Base-by-base conservation (phyloP, 371 early-diverging fungal genomes). In the Actinomucor elegans region DNA sequence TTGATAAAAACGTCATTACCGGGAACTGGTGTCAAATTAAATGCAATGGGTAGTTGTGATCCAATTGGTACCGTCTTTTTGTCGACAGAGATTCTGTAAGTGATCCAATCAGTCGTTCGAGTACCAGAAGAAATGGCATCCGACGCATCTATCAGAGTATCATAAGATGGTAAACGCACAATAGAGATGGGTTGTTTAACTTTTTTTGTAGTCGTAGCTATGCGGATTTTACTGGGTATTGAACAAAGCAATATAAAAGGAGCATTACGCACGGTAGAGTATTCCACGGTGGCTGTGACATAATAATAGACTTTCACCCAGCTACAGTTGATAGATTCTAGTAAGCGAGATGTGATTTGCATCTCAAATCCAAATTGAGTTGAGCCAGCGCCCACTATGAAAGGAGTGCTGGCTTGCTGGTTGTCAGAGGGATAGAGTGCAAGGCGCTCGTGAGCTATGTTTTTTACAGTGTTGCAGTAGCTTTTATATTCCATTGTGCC, bases 321-420 rank as follows among this genome's bases (percentile, higher is more conserved):
- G 2, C 41, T 34, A 10, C 59, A 59, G 5, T 59, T 48, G 14
- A 59, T 35, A 0, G 52, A 27, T 34, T 59, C 59, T 10, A 53
- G 59, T 17, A 59, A 29, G 2, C 37, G 37, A 4, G 59, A 59
- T 38, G 59, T 47, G 3, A 59, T 23, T 28, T 52, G 52, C 59
- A 59, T 59, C 14, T 59, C 59, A 24, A 59, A 59, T 5, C 53
- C 36, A 34, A 46, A 59, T 12, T 52, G 59, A 10, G 59, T 59
- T 14, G 40, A 17, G 2, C 59, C 59, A 2, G 52, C 23, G 1
- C 34, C 46, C 18, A 59, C 14, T 9, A 59, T 27, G 18, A 51
- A 32, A 24, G 57, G 47, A 26, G 35, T 33, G 15, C 18, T 23
- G 11, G n/a, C 11, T 21, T 41, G 23, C 32, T 49, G 47, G 3